phyloP scores from a whole-genome alignment of 345 rosid genomes.

The Hirschfeldia incana region DNA sequence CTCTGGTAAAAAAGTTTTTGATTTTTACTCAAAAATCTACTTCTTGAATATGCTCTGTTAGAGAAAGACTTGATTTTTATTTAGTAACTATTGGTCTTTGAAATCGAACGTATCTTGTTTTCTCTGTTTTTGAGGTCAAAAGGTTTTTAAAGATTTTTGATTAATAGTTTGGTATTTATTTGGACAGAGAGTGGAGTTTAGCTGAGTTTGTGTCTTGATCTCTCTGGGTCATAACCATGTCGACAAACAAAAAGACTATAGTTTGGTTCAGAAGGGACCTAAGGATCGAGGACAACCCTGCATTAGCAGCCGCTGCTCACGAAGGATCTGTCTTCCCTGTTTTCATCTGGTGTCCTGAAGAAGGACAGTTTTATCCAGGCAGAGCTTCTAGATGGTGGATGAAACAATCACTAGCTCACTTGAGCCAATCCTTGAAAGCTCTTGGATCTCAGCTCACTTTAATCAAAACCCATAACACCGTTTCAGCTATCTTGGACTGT shows the following conservation, averaged over 20 bases:
- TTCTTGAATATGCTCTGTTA: constrained; percentile 5
- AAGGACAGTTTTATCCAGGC: constrained; percentile 86
- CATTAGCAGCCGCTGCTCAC: constrained; percentile 84
- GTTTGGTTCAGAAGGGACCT: constrained; percentile 98
- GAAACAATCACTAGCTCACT: constrained; percentile 75
- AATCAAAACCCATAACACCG: constrained; percentile 65
- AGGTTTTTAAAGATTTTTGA: constrained; percentile 1
- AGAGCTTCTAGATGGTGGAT: constrained; percentile 99
- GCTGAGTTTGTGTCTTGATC: constrained; percentile 1
- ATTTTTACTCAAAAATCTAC: background rate
- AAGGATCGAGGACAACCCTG: constrained; percentile 96
- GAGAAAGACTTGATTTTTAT: constrained; percentile 9
- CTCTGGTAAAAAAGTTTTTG: constrained; percentile 24
- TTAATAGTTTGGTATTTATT: background rate
- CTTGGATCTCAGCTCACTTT: constrained; percentile 75
- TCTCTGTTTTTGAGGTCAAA: background rate
- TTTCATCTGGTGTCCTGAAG: constrained; percentile 90
- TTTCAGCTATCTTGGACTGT: constrained; percentile 72
- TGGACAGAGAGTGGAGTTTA: constrained; percentile 13
- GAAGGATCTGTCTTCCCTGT: constrained; percentile 78
- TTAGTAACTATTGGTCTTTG: background rate
- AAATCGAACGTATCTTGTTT: background rate
- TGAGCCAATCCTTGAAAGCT: constrained; percentile 66
- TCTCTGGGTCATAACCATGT: constrained; percentile 36
- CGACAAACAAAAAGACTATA: constrained; percentile 53